Conservation (phyloP, 208 protist species). For the Leishmania turanica region DNA sequence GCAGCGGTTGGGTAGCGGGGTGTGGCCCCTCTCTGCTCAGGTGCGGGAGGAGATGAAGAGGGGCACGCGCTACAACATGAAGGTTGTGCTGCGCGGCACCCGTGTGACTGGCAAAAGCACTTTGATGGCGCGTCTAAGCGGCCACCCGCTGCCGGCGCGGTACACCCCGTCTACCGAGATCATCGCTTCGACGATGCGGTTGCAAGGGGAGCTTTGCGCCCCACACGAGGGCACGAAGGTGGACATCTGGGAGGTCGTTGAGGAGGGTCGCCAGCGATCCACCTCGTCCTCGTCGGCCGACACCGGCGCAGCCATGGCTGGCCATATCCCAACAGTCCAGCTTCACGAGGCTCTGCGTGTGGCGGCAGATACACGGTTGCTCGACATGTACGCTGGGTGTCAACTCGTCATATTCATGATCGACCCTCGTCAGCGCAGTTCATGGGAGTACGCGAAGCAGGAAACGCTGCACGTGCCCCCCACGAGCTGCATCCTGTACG, state of each 20-base stretch:
- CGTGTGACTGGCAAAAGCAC: slow-evolving; percentile 71
- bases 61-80: slow-evolving; percentile 83
- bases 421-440: slow-evolving; percentile 51
- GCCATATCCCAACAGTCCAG: slow-evolving; percentile 22
- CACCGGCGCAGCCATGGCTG: neutral
- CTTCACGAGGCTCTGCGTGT: slow-evolving; percentile 31
- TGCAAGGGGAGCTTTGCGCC: slow-evolving; percentile 38
- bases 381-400: slow-evolving; percentile 68
- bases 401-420: slow-evolving; percentile 76
- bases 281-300: slow-evolving; percentile 14
- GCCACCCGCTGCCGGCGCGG: slow-evolving; percentile 31
- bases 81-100: slow-evolving; percentile 74
- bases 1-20: slow-evolving; percentile 30
- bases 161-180: slow-evolving; percentile 72
- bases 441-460: slow-evolving; percentile 66
- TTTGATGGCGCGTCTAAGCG: slow-evolving; percentile 63
- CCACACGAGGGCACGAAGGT: slow-evolving; percentile 69
- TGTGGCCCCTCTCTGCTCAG: slow-evolving; percentile 65
- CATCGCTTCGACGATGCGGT: slow-evolving; percentile 58
- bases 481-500: slow-evolving; percentile 60
- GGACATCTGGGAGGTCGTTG: slow-evolving; percentile 82
- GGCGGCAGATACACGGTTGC: slow-evolving; percentile 46
- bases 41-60: slow-evolving; percentile 66
- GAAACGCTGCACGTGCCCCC: slow-evolving; percentile 60
- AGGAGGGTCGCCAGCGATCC: slow-evolving; percentile 38